A percentile compares a stretch with the other conserved stretches of the same genome.
Conservation (phyloP, 768 basidiomycete genomes). For the Hygrocybe punicea region DNA sequence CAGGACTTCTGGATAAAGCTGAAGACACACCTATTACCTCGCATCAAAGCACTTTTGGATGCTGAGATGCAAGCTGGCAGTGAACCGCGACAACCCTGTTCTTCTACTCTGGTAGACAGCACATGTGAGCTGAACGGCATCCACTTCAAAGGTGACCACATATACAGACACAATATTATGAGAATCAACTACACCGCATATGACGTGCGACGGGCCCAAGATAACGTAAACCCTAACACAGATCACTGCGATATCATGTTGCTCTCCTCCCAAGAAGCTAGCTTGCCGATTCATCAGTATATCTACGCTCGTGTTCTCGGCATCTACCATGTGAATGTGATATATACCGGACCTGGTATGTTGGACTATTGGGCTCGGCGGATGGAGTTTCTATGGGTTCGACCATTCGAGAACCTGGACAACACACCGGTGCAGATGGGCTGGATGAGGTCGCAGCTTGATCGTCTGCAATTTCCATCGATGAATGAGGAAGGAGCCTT, state of each 20-base stretch:
- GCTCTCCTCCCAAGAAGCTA: conserved; percentile 7
- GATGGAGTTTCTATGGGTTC: conserved; percentile 34
- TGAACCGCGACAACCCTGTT: not conserved
- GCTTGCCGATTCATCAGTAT: conserved; percentile 12
- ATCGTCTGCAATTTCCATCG: conserved; percentile 20
- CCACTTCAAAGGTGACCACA: conserved; percentile 8
- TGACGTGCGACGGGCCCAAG: conserved; percentile 23
- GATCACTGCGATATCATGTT: conserved; percentile 21
- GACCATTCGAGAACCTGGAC: conserved; percentile 24
- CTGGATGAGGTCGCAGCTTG: conserved; percentile 8
- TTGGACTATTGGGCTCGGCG: not conserved
- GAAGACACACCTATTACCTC: conserved; percentile 22
- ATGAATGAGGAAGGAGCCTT: conserved; percentile 23
- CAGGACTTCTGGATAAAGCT: conserved; percentile 28
- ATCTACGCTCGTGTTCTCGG: conserved; percentile 16
- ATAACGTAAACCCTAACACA: conserved; percentile 15
- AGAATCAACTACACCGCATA: conserved; percentile 34
- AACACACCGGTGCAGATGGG: not conserved
- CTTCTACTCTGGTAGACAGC: not conserved
- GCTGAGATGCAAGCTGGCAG: not conserved
- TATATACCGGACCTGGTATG: conserved; percentile 2
- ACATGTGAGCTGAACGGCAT: not conserved
- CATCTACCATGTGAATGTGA: conserved; percentile 27
- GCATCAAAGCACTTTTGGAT: conserved; percentile 1
- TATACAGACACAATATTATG: conserved; percentile 20